Base-by-base conservation (phyloP, 176 grass and related monocot genomes). In the Rhynchospora breviuscula region DNA sequence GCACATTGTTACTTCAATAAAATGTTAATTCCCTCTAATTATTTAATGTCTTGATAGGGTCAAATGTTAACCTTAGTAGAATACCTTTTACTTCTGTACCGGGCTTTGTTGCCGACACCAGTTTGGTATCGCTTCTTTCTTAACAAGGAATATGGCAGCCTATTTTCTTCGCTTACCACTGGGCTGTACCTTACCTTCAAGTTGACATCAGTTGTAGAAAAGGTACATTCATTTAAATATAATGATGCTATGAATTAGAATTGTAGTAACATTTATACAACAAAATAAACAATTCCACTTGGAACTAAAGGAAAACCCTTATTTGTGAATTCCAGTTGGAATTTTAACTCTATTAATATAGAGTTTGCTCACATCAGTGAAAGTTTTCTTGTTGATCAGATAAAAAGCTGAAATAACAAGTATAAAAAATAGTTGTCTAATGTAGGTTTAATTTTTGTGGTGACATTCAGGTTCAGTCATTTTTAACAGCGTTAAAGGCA, bases 61-160 rank as follows among this genome's bases (percentile, higher is more conserved):
- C 96, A 98, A 93, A 95, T 99, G 91, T 60, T 99, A 83, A 99
- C 96, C 6, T 86, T 99, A 78, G 86, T 99, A 56, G 96, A 99
- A 81, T 95, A 99, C 83, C 88, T 99, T 70, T 79, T 99, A 22
- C 93, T 99, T 72, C 76, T 99, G 29, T 99, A 99, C 67, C 96
- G 96, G 64, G 91, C 93, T 23, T 86, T 99, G 73, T 88, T 99
- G 86, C 96, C 96, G 66, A 86, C 96, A 64, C 93, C 96, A 88
- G 91, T 99, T 87, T 95, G 96, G 96, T 99, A 95, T 56, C 93
- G 96, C 12, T 99, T 99, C 84, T 99, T 99, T 84, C 87, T 99
- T 21, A 99, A 99, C 91, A 99, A 95, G 83, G 93, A 99, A 86
- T 93, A 99, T 87, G 96, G 96, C 19, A 99, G 96, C 83, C 89